Evolutionary conservation across 2,329 filamentous ascomycete genomes (phyloP).

Genomic region (Mycosphaerella sp.): DNA sequence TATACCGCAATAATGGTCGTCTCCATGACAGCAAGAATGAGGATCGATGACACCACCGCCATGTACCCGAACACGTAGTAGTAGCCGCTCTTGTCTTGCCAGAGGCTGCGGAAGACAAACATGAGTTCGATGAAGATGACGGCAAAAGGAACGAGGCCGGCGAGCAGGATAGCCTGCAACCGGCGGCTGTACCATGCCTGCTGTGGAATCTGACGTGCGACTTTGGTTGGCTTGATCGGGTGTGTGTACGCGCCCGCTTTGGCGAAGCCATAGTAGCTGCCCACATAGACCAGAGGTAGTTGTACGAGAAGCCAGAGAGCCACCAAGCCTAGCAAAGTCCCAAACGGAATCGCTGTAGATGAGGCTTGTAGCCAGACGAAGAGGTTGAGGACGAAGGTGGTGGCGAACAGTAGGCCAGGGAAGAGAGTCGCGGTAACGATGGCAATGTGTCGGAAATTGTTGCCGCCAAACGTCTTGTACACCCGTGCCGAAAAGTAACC

Average conservation of each 20-base stretch:
- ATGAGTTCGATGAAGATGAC: constrained; percentile 83
- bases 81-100: constrained; percentile 86
- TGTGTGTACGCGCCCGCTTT: constrained; percentile 66
- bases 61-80: constrained; percentile 90
- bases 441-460: constrained; percentile 68
- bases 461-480: constrained; percentile 75
- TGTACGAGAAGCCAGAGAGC: constrained; percentile 80
- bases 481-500: constrained; percentile 80
- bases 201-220: constrained; percentile 66
- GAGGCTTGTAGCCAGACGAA: constrained; percentile 89
- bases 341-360: constrained; percentile 78
- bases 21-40: constrained; percentile 71
- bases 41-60: constrained; percentile 63
- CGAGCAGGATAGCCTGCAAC: constrained; percentile 59
- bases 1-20: constrained; percentile 80
- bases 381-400: constrained; percentile 74
- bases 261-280: constrained; percentile 69
- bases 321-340: constrained; percentile 65
- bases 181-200: constrained; percentile 70
- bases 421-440: constrained; percentile 67
- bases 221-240: constrained; percentile 67
- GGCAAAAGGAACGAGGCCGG: constrained; percentile 74
- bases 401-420: constrained; percentile 67
- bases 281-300: constrained; percentile 73
- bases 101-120: constrained; percentile 79